Evolutionary conservation across 495 filamentous ascomycete species (phyloP).

Genomic region (Zalerion maritima): DNA sequence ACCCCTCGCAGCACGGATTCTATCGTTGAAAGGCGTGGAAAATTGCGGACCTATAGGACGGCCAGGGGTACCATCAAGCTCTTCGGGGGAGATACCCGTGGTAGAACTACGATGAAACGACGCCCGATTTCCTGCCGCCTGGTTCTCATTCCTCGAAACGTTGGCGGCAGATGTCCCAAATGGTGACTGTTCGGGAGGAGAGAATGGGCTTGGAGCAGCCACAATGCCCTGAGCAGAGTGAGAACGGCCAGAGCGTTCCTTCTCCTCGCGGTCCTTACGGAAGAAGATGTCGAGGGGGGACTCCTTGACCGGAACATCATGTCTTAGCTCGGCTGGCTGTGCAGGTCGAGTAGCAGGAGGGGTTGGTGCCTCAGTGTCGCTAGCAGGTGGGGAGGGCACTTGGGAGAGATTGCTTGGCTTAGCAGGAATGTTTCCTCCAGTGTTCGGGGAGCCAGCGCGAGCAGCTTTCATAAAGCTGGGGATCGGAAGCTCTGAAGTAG

Average conservation of each 20-base stretch:
- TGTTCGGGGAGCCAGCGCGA: slow-evolving; percentile 44
- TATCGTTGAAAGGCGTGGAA: slow-evolving; percentile 50
- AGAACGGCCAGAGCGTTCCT: slow-evolving; percentile 40
- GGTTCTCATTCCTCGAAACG: slow-evolving; percentile 9
- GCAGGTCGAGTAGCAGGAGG: too few relatives aligned
- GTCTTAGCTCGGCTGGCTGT: slow-evolving; percentile 11
- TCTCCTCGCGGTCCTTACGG: slow-evolving; percentile 66
- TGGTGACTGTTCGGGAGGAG: slow-evolving; percentile 17
- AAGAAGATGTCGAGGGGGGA: slow-evolving; percentile 84
- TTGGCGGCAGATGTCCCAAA: slow-evolving; percentile 18
- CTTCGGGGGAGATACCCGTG: slow-evolving; percentile 47
- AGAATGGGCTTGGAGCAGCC: slow-evolving; percentile 17
- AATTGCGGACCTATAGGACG: slow-evolving; percentile 46
- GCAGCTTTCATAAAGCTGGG: slow-evolving; percentile 85
- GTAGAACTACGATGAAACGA: slow-evolving; percentile 23
- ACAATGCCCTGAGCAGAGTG: slow-evolving; percentile 23
- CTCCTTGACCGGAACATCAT: slow-evolving; percentile 31
- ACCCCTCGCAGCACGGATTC: slow-evolving; percentile 46
- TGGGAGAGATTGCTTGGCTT: slow-evolving; percentile 13
- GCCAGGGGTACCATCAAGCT: slow-evolving; percentile 43
- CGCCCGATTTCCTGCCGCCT: slow-evolving; percentile 13
- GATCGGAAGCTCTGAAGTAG: slow-evolving; percentile 81
- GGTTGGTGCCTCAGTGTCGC: slow-evolving; percentile 29
- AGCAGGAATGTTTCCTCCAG: slow-evolving; percentile 16
- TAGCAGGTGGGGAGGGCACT: slow-evolving; percentile 23